These are phyloP conservation scores for Suhomyces anneliseae DNA, from an alignment of 1,139 yeast species.

Conservation along the genomic window DNA sequence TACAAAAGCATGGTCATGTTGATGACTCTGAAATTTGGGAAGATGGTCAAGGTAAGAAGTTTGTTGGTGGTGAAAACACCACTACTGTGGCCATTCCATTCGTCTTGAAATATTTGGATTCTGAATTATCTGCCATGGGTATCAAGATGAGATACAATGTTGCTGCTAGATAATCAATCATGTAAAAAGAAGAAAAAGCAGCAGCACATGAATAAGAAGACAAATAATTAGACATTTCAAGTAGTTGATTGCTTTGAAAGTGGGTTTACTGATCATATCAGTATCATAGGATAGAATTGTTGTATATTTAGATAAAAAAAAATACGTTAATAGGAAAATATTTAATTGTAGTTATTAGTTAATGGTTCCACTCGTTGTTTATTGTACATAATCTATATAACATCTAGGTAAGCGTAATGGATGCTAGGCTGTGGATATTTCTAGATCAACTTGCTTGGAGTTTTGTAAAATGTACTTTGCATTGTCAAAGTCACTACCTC, in stretches of 20 bases:
- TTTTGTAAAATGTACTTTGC: conserved; percentile 54
- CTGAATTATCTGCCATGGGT: conserved; percentile 98
- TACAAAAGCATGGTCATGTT: conserved; percentile 44
- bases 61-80: conserved; percentile 88
- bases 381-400: too few species aligned
- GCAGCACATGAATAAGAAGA: too few species aligned
- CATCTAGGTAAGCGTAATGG: too few species aligned
- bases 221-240: too few species aligned
- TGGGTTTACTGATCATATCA: too few species aligned
- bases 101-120: conserved; percentile 90
- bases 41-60: conserved; percentile 91
- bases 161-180: conserved; percentile 6
- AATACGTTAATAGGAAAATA: too few species aligned
- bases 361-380: too few species aligned
- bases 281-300: too few species aligned
- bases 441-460: conserved; percentile 22
- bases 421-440: neutral
- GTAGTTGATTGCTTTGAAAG: too few species aligned
- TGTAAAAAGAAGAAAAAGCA: too few species aligned
- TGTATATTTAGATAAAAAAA: too few species aligned
- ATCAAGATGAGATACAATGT: conserved; percentile 87
- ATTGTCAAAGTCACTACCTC: conserved; percentile 67
- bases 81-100: conserved; percentile 96
- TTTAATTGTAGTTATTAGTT: too few species aligned
- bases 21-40: conserved; percentile 91